A percentile compares a stretch with the other conserved stretches of the same genome.
phyloP scores from a whole-genome alignment of 768 basidiomycete genomes.

The Suillus discolor region DNA sequence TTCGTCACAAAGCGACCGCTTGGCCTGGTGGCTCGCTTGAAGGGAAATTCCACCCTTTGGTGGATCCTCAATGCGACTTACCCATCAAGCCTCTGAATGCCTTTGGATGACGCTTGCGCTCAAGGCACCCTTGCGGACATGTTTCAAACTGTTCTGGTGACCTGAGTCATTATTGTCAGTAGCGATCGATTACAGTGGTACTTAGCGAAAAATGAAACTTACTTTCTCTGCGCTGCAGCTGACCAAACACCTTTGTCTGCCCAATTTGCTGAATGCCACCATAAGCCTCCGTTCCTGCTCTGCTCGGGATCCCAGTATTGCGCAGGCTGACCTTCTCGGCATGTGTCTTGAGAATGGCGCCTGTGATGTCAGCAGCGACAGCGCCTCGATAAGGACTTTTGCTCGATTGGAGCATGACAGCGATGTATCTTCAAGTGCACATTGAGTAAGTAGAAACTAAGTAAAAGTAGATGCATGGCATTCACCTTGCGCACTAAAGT shows the following conservation, averaged over 20 bases:
- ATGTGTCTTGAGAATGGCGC: constrained; percentile 13
- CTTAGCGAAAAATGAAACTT: neutral
- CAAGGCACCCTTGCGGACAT: constrained; percentile 31
- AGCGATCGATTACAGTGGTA: neutral
- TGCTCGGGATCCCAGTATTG: no score
- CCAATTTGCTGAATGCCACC: neutral
- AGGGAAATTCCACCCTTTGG: constrained; percentile 33
- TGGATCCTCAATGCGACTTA: constrained; percentile 31
- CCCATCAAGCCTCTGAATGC: constrained; percentile 26
- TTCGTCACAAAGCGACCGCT: constrained; percentile 26
- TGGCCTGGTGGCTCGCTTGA: constrained; percentile 19
- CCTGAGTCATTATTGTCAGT: constrained; percentile 12
- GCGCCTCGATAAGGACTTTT: constrained; percentile 10
- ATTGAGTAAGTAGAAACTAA: no score
- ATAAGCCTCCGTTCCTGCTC: no score
- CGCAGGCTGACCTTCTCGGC: no score
- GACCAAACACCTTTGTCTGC: neutral
- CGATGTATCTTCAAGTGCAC: constrained; percentile 12
- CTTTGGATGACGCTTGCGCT: constrained; percentile 19
- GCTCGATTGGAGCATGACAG: constrained; percentile 13
- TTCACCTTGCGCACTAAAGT: constrained; percentile 23
- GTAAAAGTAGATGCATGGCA: neutral
- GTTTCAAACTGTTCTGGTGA: constrained; percentile 30
- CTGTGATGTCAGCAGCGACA: constrained; percentile 15
- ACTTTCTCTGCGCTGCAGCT: neutral